Evolutionary conservation across 2,329 filamentous ascomycete species (phyloP).

Genomic region (Ilyonectria mors-panacis): DNA sequence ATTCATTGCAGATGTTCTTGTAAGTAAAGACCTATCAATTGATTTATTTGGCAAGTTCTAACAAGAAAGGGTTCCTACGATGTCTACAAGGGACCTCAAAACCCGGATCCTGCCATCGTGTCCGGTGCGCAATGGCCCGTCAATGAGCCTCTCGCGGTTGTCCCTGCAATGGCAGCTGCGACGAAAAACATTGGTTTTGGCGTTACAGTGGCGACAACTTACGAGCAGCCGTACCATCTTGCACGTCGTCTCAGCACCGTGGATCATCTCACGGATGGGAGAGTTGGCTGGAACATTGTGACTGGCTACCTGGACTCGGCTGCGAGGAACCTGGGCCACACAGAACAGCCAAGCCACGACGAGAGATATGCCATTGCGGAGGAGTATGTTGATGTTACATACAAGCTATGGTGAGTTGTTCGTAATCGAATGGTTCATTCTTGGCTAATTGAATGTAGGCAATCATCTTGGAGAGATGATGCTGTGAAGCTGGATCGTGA

Average conservation of each 20-base stretch:
- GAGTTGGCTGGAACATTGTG: conserved; percentile 69
- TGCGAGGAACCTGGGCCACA: conserved; percentile 72
- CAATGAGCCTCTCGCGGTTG: conserved; percentile 74
- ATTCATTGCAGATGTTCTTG: conserved; percentile 74
- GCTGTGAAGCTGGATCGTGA: conserved; percentile 70
- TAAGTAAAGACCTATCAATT: conserved; percentile 19
- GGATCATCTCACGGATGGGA: conserved; percentile 76
- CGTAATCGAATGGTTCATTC: not conserved
- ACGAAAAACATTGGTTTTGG: conserved; percentile 79
- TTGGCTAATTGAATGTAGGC: conserved; percentile 41
- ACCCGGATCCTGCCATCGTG: conserved; percentile 68
- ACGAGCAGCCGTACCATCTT: conserved; percentile 78
- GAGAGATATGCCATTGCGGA: conserved; percentile 73
- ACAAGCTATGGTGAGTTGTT: conserved; percentile 71
- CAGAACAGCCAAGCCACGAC: conserved; percentile 64
- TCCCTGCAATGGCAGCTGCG: conserved; percentile 77
- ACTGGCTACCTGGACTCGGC: conserved; percentile 79
- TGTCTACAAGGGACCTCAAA: conserved; percentile 73
- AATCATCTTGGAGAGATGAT: conserved; percentile 71
- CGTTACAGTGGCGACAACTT: conserved; percentile 77
- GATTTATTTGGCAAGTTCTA: not conserved
- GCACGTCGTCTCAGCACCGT: conserved; percentile 76
- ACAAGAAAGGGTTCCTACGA: conserved; percentile 71
- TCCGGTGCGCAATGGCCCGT: conserved; percentile 80
- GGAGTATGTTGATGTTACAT: conserved; percentile 71